phyloP scores from a whole-genome alignment of 345 rosid species.

The Adansonia digitata region DNA sequence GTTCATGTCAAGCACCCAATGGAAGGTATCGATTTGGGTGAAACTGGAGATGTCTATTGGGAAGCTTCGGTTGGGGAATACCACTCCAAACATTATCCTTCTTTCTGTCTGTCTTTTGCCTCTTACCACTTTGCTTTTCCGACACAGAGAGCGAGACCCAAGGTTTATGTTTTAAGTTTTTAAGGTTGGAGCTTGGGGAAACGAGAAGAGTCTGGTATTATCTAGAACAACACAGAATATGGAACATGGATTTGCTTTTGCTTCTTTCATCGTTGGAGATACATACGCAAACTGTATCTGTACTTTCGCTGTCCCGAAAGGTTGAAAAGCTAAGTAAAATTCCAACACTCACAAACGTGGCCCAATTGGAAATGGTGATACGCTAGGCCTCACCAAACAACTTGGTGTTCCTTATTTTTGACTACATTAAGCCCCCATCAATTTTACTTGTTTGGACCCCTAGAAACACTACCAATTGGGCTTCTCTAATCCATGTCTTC shows the following conservation, averaged over 20 bases:
- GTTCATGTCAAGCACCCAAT: slow-evolving; percentile 98
- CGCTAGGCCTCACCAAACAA: too few species aligned
- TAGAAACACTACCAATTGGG: too few species aligned
- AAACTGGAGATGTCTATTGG: slow-evolving; percentile 89
- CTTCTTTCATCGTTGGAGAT: background rate
- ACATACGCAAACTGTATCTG: background rate
- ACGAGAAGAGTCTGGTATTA: background rate
- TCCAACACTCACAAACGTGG: too few species aligned
- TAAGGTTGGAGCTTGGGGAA: background rate
- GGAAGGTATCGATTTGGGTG: slow-evolving; percentile 82
- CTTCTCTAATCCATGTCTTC: too few species aligned
- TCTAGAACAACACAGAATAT: background rate
- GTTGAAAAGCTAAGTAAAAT: too few species aligned
- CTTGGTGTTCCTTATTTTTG: too few species aligned
- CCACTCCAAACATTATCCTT: slow-evolving; percentile 76
- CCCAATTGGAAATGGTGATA: too few species aligned
- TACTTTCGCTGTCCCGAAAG: too few species aligned
- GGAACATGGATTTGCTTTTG: background rate
- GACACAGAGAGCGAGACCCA: background rate
- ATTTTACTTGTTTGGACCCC: too few species aligned
- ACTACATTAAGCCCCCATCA: too few species aligned
- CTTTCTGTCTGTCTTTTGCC: background rate
- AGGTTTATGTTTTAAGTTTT: background rate
- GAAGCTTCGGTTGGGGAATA: slow-evolving; percentile 93
- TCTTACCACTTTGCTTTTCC: background rate